A percentile compares a stretch with the other conserved stretches of the same genome.
Evolutionary conservation across 768 basidiomycete species (phyloP).

Genomic region (Agrocybe praecox): DNA sequence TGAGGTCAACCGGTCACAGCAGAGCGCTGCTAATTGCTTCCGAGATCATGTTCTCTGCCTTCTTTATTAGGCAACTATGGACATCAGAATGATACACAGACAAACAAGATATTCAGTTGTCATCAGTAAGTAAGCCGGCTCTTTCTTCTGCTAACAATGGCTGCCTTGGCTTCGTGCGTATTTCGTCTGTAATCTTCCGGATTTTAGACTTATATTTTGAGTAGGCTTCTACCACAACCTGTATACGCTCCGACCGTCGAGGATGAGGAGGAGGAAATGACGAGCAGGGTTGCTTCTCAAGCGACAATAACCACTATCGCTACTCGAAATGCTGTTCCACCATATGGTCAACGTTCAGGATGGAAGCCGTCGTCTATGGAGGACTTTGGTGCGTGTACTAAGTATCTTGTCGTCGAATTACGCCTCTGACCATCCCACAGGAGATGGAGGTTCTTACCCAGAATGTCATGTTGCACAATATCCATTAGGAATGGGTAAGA

Average conservation of each 20-base stretch:
- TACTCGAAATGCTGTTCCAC: constrained; percentile 61
- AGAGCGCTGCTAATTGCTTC: too few relatives aligned
- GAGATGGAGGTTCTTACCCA: constrained; percentile 86
- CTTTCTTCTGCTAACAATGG: constrained; percentile 28
- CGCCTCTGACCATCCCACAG: constrained; percentile 32
- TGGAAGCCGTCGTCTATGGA: constrained; percentile 86
- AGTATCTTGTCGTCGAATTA: constrained; percentile 3
- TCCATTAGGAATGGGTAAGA: constrained; percentile 92
- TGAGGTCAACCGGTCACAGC: too few relatives aligned
- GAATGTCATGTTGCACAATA: constrained; percentile 99
- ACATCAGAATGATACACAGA: constrained; percentile 7
- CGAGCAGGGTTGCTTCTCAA: constrained; percentile 34
- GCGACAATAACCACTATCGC: constrained; percentile 38
- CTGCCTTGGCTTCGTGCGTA: constrained; percentile 77
- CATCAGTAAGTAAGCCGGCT: constrained; percentile 1
- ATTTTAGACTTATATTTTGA: constrained; percentile 7
- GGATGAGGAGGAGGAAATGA: constrained; percentile 65
- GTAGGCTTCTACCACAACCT: constrained; percentile 73
- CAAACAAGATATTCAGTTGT: constrained; percentile 22
- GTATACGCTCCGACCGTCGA: constrained; percentile 49
- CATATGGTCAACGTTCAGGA: constrained; percentile 82
- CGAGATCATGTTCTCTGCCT: too few relatives aligned
- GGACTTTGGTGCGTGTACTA: constrained; percentile 70
- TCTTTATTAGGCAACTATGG: background rate
- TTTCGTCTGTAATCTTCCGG: background rate